Base-by-base conservation (phyloP, 495 filamentous ascomycete genomes). In the Aspergillus panamensis region DNA sequence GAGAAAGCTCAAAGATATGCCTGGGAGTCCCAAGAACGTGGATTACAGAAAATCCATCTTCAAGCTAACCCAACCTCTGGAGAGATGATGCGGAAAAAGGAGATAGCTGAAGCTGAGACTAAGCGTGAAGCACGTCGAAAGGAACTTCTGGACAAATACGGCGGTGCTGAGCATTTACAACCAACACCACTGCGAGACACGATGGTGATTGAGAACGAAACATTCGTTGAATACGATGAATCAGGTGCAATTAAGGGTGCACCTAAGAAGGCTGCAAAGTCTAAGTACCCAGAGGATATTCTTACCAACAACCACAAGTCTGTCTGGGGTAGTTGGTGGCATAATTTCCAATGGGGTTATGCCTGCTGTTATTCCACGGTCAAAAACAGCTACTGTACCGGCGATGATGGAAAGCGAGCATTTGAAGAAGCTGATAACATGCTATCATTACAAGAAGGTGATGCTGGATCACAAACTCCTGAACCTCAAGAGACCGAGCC, bases 271-370 rank as follows among this genome's bases (percentile, higher is more conserved):
- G 80, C 78, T 20, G 84, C 84, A 19, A 94, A 88, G 69, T 93
- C 88, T 17, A 97, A 97, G 66, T 97, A 97, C 64, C 71, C 85
- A 1, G 94, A 98, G 64, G 91, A 98, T 62, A 79, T 96, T 5
- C 74, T 90, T 60, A 77, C 84, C 70, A 93, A 96, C 74, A 98
- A 98, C 64, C 94, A 98, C 69, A 90, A 84, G 19, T 84, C 88
- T 0, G 90, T 96, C 1, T 98, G 92, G 90, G 94, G 94, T 35
- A 96, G 91, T 66, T 98, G 94, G 94, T 98, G 94, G 94, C 81
- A 83, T 42, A 84, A 90, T 55, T 97, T 96, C 74, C 79, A 87
- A 73, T 98, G 94, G 94, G 94, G 95, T n/a, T 98, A 96, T 71
- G 82, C 90, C 21, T 98, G 94, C 73, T 98, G 94, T 78, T 91